Percentiles rank a stretch among this genome's conserved stretches.
These are phyloP conservation scores for Lactuca saligna DNA, from an alignment of 129 eudicot species.

Conservation along the genomic window DNA sequence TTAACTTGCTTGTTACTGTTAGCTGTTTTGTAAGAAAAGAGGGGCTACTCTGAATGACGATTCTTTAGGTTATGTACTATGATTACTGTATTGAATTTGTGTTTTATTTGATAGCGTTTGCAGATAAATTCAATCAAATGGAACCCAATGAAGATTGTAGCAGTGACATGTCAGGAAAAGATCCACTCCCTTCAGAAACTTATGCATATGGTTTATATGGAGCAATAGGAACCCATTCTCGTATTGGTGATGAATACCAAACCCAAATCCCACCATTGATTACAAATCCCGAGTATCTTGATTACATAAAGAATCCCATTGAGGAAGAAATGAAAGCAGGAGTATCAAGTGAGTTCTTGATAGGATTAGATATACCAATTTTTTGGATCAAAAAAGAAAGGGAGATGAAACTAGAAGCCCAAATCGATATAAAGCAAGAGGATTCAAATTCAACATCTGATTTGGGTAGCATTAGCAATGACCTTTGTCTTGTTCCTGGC, in stretches of 20 bases:
- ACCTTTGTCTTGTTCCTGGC: conserved; percentile 54
- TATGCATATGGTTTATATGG: conserved; percentile 36
- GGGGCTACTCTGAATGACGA: background rate
- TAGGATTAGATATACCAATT: conserved; percentile 60
- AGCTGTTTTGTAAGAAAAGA: background rate
- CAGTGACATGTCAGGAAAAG: conserved; percentile 21
- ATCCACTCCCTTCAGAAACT: conserved; percentile 25
- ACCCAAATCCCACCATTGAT: conserved; percentile 48
- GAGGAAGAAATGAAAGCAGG: conserved; percentile 28
- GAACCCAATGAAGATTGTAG: conserved; percentile 36
- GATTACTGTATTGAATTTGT: conserved; percentile 1
- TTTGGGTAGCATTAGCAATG: background rate
- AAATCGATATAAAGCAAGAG: conserved; percentile 2
- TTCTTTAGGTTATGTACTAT: background rate
- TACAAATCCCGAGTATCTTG: conserved; percentile 23
- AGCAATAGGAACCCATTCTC: conserved; percentile 33
- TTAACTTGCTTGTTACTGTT: conserved; percentile 24
- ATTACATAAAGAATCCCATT: conserved; percentile 29
- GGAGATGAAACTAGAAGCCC: background rate
- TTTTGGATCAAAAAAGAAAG: conserved; percentile 38
- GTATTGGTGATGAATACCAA: conserved; percentile 64
- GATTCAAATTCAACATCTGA: conserved; percentile 27
- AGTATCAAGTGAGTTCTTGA: conserved; percentile 29
- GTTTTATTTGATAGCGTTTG: conserved; percentile 9
- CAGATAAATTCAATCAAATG: conserved; percentile 49